phyloP scores from a whole-genome alignment of 176 grass and related monocot species.

The Aegilops longissima region DNA sequence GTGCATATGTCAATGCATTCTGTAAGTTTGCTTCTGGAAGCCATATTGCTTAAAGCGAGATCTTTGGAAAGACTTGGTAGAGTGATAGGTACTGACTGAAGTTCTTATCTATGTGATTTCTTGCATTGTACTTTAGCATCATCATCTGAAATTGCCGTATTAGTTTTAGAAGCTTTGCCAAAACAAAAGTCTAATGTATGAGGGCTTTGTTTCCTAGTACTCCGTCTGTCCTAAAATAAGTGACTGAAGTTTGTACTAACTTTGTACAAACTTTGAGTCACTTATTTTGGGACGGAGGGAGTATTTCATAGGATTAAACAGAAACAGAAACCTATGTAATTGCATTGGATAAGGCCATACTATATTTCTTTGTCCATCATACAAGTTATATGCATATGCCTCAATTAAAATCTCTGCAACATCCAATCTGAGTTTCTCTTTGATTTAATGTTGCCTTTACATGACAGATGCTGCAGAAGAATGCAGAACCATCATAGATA shows the following conservation, averaged over 20 bases:
- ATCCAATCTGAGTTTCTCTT: slow-evolving; percentile 29
- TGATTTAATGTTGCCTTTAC: slow-evolving; percentile 26
- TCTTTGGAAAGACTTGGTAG: slow-evolving; percentile 68
- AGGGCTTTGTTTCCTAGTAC: neutral
- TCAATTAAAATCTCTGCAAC: neutral
- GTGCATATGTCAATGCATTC: slow-evolving; percentile 98
- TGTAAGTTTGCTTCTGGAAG: slow-evolving; percentile 89
- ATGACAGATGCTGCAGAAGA: slow-evolving; percentile 91
- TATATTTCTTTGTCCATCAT: slow-evolving; percentile 12
- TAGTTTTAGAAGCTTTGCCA: slow-evolving; percentile 17
- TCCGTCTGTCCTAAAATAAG: no score
- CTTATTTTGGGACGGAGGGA: no score
- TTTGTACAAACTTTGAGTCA: no score
- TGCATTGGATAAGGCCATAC: neutral
- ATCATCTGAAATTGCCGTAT: slow-evolving; percentile 7
- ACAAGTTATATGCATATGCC: neutral
- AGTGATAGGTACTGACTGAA: slow-evolving; percentile 59
- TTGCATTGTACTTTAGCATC: slow-evolving; percentile 7
- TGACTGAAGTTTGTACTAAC: no score
- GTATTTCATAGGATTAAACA: slow-evolving; percentile 8
- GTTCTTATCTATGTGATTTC: slow-evolving; percentile 10
- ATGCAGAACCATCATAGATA: slow-evolving; percentile 86
- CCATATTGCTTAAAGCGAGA: slow-evolving; percentile 90
- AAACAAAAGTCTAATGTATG: neutral
- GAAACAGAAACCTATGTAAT: slow-evolving; percentile 2